Base-by-base conservation (phyloP, 257 asterid species). In the Nicotiana knightiana region DNA sequence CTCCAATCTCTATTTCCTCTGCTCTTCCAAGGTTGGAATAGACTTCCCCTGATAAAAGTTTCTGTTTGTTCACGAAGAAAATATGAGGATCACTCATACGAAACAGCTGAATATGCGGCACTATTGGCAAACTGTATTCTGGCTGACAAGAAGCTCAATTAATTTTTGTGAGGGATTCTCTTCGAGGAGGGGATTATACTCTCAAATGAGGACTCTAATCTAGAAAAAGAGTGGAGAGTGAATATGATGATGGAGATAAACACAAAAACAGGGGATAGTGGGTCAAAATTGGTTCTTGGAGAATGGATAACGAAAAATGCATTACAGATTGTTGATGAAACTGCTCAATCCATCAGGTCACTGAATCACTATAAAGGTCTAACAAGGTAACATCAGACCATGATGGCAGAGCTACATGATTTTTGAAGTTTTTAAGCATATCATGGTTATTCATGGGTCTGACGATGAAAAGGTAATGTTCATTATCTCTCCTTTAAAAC, bases 161-260 rank as follows among this genome's bases (percentile, higher is more conserved):
- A 5, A 51, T 71, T 24, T 71, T 24, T 11, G 37, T 10, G 37
- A 71, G 59, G 37, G n/a, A 71, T 71, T 46, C 59, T 70, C 12
- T 43, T 10, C 1, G 13, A 70, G 35, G 46, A 70, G 24, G 37
- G 59, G 12, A 46, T 11, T 46, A 46, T 46, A 71, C 59, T 71
- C 35, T 46, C 78, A 46, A n/a, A 71, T 71, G 78, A 71, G 59
- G 78, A 12, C 78, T 71, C 59, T 64, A 46, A 46, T 71, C 35
- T 24, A 43, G 78, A 13, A 71, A 39, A 21, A 46, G 37, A 43
- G 21, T 21, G 35, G 59, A 59, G 10, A 43, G 5, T 43, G 37
- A 43, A 71, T 46, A 43, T 71, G 59, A 12, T 71, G 78, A 46
- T 70, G 77, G 57, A 16, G 57, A 18, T 68, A 39, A 68, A 43